These are phyloP conservation scores for Nitzschia sp. DNA, from an alignment of 108 stramenopile genomes.

Conservation along the genomic window DNA sequence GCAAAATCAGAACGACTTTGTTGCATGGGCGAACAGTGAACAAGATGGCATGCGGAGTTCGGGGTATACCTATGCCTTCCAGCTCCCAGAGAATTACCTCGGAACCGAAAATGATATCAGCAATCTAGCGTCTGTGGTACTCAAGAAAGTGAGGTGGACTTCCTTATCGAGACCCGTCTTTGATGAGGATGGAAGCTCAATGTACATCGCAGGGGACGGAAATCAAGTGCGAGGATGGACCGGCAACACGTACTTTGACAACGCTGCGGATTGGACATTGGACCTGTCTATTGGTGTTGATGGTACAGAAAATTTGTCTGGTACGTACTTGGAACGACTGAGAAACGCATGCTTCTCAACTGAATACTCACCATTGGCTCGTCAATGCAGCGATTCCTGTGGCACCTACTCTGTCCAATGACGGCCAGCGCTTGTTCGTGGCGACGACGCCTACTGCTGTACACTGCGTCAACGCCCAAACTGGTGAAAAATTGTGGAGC, in stretches of 20 bases:
- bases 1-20: constrained; percentile 24
- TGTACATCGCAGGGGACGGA: constrained; percentile 25
- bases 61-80: constrained; percentile 28
- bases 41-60: constrained; percentile 12
- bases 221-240: constrained; percentile 34
- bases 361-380: too few relatives aligned
- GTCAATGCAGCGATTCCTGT: constrained; percentile 7
- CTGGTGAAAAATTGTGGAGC: constrained; percentile 23
- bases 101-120: neutral
- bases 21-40: constrained; percentile 28
- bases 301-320: too few relatives aligned
- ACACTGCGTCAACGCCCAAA: constrained; percentile 16
- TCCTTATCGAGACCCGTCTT: constrained; percentile 22
- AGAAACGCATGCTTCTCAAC: too few relatives aligned
- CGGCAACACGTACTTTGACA: constrained; percentile 10
- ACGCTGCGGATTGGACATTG: constrained; percentile 22
- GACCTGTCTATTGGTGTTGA: neutral
- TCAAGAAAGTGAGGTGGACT: constrained; percentile 35
- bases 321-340: too few relatives aligned
- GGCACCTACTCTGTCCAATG: constrained; percentile 27
- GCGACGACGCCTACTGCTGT: constrained; percentile 6
- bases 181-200: constrained; percentile 14
- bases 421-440: constrained; percentile 28
- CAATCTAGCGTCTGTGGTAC: constrained; percentile 4
- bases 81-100: constrained; percentile 10